Base-by-base conservation (phyloP, 2,329 filamentous ascomycete species). In the Pyrenophora tritici-repentis region DNA sequence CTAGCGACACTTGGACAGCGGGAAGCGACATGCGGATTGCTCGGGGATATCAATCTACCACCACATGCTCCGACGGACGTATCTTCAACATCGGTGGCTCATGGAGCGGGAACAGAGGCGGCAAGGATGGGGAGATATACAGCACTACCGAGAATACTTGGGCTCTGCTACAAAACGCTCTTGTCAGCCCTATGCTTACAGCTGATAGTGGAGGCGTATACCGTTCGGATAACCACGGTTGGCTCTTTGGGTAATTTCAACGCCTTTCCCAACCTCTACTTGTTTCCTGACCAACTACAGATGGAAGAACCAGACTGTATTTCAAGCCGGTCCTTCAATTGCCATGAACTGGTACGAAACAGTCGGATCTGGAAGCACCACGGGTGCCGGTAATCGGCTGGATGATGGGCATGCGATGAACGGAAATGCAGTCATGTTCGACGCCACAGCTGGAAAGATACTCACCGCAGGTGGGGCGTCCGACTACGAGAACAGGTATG, bases 51-150 rank as follows among this genome's bases (percentile, higher is more conserved):
- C 83, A 86, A 42, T 68, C 81, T 0, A 77, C 78, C 0, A 71
- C 77, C 0, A 82, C 78, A 0, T 61, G 78, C 1, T 81, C 81
- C 0, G 76, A 83, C 50, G 83, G 83, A 4, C 72, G 76, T 0
- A 76, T 85, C 18, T 86, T 86, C 65, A 78, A 75, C 10, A 84
- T 86, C 32, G 83, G 84, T 14, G 83, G 84, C 3, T 83, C 80
- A 0, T 83, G 76, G 75, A 79, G 75, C 8, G 83, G 83, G 24
- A 77, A 73, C 0, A 48, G 59, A 3, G 75, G 78, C 26, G 74
- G 74, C 24, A 86, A 85, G 72, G 78, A 83, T 50, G 83, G 81
- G 36, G 84, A 86, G 59, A 66, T 69, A 8, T 70, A 66, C 49
- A 51, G 81, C 48, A 75, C 79, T 0, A 63, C 52, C 1, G 59